These are phyloP conservation scores for Bondarzewia mesenterica DNA, from an alignment of 1,284 basidiomycete genomes.

Conservation along the genomic window DNA sequence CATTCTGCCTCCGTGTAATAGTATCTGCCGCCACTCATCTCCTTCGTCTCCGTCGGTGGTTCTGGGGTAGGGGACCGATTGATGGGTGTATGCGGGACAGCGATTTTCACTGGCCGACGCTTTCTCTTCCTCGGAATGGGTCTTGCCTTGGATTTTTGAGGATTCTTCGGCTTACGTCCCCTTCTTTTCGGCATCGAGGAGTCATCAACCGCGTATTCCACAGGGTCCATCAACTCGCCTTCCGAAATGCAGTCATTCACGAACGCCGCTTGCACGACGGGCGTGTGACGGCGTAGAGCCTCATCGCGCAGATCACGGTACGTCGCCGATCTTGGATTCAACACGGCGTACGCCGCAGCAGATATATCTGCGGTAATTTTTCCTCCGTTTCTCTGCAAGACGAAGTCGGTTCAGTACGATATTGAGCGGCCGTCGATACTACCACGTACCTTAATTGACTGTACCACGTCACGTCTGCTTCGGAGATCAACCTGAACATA, in stretches of 20 bases:
- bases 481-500: constrained; percentile 21
- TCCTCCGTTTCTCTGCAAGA: constrained; percentile 54
- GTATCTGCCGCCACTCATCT: constrained; percentile 15
- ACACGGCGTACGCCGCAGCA: constrained; percentile 49
- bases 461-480: constrained; percentile 16
- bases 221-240: constrained; percentile 36
- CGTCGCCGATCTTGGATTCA: constrained; percentile 40
- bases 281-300: constrained; percentile 26
- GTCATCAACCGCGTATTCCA: constrained; percentile 23
- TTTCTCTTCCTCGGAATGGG: background rate
- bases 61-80: background rate
- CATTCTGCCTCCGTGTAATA: constrained; percentile 38
- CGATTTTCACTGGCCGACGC: background rate
- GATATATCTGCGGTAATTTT: constrained; percentile 39
- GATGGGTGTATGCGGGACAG: background rate
- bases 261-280: constrained; percentile 42
- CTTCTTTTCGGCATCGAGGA: constrained; percentile 13
- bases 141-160: constrained; percentile 1
- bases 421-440: background rate
- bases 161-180: constrained; percentile 10
- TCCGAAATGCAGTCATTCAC: constrained; percentile 45
- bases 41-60: background rate
- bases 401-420: constrained; percentile 1
- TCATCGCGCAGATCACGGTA: constrained; percentile 37
- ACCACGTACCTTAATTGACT: constrained; percentile 42